phyloP scores from a whole-genome alignment of 2,329 filamentous ascomycete genomes.

The Metarhizium album region DNA sequence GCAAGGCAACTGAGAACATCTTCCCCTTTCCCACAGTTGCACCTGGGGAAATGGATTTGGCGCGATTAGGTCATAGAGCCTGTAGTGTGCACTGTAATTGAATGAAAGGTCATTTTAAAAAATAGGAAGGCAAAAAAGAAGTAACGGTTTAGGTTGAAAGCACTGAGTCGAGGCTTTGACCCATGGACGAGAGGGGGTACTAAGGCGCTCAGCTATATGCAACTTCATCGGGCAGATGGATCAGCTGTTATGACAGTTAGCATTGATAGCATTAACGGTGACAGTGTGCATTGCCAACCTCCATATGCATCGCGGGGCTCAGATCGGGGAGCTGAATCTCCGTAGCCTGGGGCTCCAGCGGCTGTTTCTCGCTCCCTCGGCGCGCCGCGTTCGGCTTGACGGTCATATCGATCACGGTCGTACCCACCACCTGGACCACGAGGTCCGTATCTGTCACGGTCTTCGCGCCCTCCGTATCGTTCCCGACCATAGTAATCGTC shows the following conservation, averaged over 20 bases:
- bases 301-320: constrained; percentile 33
- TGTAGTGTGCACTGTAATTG: background rate
- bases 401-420: constrained; percentile 39
- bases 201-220: background rate
- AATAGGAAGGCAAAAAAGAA: background rate
- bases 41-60: background rate
- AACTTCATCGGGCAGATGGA: constrained; percentile 10
- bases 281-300: constrained; percentile 23
- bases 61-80: background rate
- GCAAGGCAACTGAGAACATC: background rate
- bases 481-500: constrained; percentile 29
- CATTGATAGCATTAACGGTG: background rate
- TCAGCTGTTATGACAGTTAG: constrained; percentile 24
- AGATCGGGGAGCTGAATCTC: constrained; percentile 30
- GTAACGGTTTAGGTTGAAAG: background rate
- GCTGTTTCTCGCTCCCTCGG: constrained; percentile 29
- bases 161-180: background rate
- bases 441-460: constrained; percentile 31
- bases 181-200: background rate
- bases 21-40: background rate
- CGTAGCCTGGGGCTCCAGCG: constrained; percentile 26
- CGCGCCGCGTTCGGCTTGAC: constrained; percentile 29
- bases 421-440: constrained; percentile 32
- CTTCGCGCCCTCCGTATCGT: constrained; percentile 32
- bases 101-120: background rate